Percentiles rank a stretch among this genome's conserved stretches.
Evolutionary conservation across 805 yeast species (phyloP).

Genomic region (Yarrowia deformans): DNA sequence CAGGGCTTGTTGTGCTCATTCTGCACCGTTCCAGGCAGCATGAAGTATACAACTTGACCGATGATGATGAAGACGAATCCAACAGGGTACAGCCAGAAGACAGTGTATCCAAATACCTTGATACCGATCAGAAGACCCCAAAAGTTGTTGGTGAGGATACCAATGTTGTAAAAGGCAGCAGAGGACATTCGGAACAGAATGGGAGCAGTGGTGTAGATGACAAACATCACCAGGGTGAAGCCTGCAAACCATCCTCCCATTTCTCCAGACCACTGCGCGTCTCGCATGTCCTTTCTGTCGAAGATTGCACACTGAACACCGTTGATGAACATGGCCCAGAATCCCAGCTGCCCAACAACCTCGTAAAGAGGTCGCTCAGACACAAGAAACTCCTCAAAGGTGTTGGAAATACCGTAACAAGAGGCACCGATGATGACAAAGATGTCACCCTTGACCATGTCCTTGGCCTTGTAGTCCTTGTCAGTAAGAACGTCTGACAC

Average conservation of each 20-base stretch:
- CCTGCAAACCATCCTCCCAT: constrained; percentile 57
- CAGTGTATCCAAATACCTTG: constrained; percentile 55
- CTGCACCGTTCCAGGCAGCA: constrained; percentile 49
- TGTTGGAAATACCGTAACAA: constrained; percentile 56
- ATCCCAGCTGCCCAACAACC: constrained; percentile 55
- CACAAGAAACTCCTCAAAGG: constrained; percentile 55
- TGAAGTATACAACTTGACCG: constrained; percentile 54
- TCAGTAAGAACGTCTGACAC: constrained; percentile 54
- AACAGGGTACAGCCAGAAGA: constrained; percentile 57
- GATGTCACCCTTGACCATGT: constrained; percentile 55
- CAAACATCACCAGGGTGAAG: constrained; percentile 52
- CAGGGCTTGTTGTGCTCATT: constrained; percentile 57
- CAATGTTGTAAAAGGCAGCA: constrained; percentile 57
- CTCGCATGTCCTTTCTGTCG: constrained; percentile 51
- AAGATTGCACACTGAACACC: constrained; percentile 57
- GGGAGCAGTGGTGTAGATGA: constrained; percentile 55
- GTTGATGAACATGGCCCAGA: constrained; percentile 54
- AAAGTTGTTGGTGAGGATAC: constrained; percentile 55
- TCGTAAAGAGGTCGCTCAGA: constrained; percentile 56
- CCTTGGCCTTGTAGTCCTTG: constrained; percentile 53
- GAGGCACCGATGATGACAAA: constrained; percentile 56
- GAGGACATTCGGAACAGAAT: constrained; percentile 56
- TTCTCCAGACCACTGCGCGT: constrained; percentile 52
- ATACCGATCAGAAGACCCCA: constrained; percentile 57
- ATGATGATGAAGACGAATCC: constrained; percentile 55